Evolutionary conservation across 257 asterid species (phyloP), one percentile per base, ranked within the genome.

Genomic region (Capsicum baccatum): DNA sequence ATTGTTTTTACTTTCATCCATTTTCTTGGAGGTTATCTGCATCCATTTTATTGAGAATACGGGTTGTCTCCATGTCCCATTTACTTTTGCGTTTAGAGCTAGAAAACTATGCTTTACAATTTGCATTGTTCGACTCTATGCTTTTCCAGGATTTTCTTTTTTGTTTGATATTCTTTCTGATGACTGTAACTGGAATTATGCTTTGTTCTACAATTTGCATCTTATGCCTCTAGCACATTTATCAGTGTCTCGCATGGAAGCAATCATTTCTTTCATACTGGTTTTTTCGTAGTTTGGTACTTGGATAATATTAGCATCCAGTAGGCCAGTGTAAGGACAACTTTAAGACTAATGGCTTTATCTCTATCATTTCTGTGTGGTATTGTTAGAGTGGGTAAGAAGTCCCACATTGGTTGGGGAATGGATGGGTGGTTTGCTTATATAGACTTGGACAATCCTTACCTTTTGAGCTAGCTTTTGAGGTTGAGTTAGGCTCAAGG

Each of bases 301-400:
- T 55, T 55, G 59, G 59, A 55, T 55, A 55, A 12, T 55, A 55
- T 55, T 55, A 55, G 59, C 59, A 55, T 55, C 17, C 6, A 55
- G 4, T 55, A 55, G 56, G 76, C 85, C 84, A 83, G 60, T 58
- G 62, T 15, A 57, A 57, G 8, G 54, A 48, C 54, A 48, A 14
- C 19, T 57, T 14, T 16, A 57, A 57, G 62, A 57, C 9, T 16
- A 57, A 15, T 4, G 19, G 7, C 19, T 58, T 58, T 15, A 16
- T 58, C 21, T 58, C 26, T 58, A 6, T 58, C 21, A 58, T 58
- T 58, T 58, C 21, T 58, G 64, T 58, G 21, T 58, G 21, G 17
- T 26, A 26, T 26, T 26, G 33, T 26, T 26, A 26, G 33, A 26
- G 33, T 26, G 33, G 33, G 33, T 26, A 26, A 26, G 1, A 26